Evolutionary conservation across 2,329 filamentous ascomycete species (phyloP), one percentile per base, ranked within the genome.

Genomic region (Colletotrichum sp.): DNA sequence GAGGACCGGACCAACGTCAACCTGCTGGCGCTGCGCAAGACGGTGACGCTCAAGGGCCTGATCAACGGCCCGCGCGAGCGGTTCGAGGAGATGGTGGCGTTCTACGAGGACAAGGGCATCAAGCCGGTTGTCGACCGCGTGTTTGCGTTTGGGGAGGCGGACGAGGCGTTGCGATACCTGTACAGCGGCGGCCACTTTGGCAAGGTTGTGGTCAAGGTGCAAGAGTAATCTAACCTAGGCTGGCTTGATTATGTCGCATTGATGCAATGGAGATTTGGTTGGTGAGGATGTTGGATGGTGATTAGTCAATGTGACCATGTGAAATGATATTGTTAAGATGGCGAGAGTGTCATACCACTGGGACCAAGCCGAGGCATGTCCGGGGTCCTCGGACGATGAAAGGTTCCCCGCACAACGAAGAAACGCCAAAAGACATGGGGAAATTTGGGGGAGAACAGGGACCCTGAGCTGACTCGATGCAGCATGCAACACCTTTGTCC

Each of bases 1-100:
- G 88, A 86, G 0, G 89, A 91, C 81, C 81, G 90, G 60, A 84
- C 89, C 9, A 92, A 93, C 77, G 88, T 92, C 16, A 94, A 93
- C 78, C 83, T 94, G 32, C 83, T 89, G 70, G 87, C 87, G n/a
- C 76, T 88, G 77, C 77, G 84, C 70, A 80, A 85, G 74, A 89
- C 88, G 76, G 85, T 87, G 16, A 89, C 87, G 36, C 80, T 89
- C 66, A 87, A 87, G 79, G 87, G 93, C 0, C 89, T 94, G 8
- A 79, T 93, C 32, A 93, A 93, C 80, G 93, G 92, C 0, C 91
- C 92, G 12, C 80, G 82, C 71, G 85, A 88, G 64, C 82, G 86
- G 56, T 87, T 91, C 73, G 88, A 90, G 81, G 90, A 91, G 82
- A 90, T 91, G 88, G 77, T 88, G 48, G 71, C 62, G 36, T 88